Percentiles rank a stretch among this genome's conserved stretches.
phyloP scores from a whole-genome alignment of 208 protist genomes.

The Giardia duodenalis region DNA sequence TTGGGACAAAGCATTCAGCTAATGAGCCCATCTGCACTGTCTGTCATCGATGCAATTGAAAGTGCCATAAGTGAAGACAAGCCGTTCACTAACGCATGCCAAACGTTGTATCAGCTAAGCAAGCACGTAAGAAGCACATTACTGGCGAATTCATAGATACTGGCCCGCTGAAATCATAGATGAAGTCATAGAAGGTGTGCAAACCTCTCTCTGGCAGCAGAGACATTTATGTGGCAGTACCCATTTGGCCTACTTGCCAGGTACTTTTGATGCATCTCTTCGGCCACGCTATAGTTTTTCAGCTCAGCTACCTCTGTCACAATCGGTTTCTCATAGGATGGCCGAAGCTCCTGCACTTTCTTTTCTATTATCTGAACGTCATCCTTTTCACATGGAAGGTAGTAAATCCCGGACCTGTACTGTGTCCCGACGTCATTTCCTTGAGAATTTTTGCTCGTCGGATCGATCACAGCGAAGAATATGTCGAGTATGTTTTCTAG shows the following conservation, averaged over 20 bases:
- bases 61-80: too few species aligned
- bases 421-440: constrained; percentile 31
- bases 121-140: too few species aligned
- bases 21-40: too few species aligned
- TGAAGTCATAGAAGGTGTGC: background rate
- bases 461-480: constrained; percentile 35
- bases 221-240: constrained; percentile 12
- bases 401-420: constrained; percentile 38
- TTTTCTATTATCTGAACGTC: background rate
- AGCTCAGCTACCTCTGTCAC: background rate
- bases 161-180: too few species aligned
- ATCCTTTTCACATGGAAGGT: background rate
- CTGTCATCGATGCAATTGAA: too few species aligned
- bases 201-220: background rate
- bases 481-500: constrained; percentile 25
- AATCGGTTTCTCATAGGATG: background rate
- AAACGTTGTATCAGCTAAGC: too few species aligned
- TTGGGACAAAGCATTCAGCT: too few species aligned
- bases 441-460: constrained; percentile 36
- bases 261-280: constrained; percentile 34
- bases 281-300: constrained; percentile 9
- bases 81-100: too few species aligned
- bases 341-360: background rate
- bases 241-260: constrained; percentile 1
- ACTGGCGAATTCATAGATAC: too few species aligned